Evolutionary conservation across 352 stramenopile species (phyloP), one percentile per base, ranked within the genome.

Genomic region (Phytophthora multivora): DNA sequence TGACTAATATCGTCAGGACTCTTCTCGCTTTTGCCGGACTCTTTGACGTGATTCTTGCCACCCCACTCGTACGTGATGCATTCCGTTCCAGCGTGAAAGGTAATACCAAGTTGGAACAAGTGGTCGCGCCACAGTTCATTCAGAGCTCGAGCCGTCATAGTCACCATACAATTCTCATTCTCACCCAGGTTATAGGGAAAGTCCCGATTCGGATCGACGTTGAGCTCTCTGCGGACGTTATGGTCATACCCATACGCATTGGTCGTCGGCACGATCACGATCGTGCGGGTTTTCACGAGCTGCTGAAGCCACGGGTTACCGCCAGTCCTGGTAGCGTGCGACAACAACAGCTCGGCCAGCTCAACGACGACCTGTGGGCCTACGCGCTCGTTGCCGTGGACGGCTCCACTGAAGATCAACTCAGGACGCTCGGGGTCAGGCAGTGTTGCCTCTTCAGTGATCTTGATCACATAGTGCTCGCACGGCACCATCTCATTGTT

Each of bases 1-100:
- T 91, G 80, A 8, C 66, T 79, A 8, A 39, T 59, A 59, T 92
- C 63, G 43, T 92, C 85, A 0, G 83, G 80, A 12, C 72, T 86
- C 25, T 69, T 71, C 10, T 86, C 48, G 28, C 75, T 84, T 51
- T 69, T 77, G 7, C 67, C 77, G 13, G 43, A 68, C 0, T 49
- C 55, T 26, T 75, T 49, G 86, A 83, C 55, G 72, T 98, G 83
- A 46, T 96, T 95, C 10, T 85, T 83, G 18, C 87, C 88, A 11
- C 96, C 96, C 97, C 97, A 99, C 71, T 99, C 97, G 70, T 99
- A 99, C 5, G 88, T 93, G 51, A 99, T 86, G 7, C 90, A 90
- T 51, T 96, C 86, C 59, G 93, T 99, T 41, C 97, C 97, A 30
- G 84, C 96, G 78, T 99, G 97, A 65, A 98, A 99, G 4, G 97